Evolutionary conservation across 2,329 filamentous ascomycete species (phyloP).

Genomic region (Podosphaera leucotricha): DNA sequence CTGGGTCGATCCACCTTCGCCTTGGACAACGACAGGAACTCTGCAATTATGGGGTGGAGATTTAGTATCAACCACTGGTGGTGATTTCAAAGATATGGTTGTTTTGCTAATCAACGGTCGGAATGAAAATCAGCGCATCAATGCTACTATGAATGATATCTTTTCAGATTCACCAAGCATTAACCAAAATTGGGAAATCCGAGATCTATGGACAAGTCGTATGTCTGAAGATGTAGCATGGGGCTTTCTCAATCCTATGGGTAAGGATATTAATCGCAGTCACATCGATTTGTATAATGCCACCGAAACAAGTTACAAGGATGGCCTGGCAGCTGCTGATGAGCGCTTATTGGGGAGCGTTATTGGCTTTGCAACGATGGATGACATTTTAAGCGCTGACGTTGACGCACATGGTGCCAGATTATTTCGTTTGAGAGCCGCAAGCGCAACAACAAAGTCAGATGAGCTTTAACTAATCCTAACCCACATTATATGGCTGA

Average conservation of each 20-base stretch:
- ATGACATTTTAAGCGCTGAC: slow-evolving; percentile 21
- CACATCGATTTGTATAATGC: slow-evolving; percentile 21
- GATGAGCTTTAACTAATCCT: slow-evolving; percentile 19
- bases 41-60: slow-evolving; percentile 26
- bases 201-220: slow-evolving; percentile 31
- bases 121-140: slow-evolving; percentile 21
- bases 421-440: slow-evolving; percentile 23
- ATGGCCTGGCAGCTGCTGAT: slow-evolving; percentile 20
- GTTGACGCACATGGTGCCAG: slow-evolving; percentile 22
- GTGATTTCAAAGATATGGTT: slow-evolving; percentile 21
- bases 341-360: slow-evolving; percentile 24
- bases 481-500: not conserved
- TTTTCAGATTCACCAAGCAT: slow-evolving; percentile 24
- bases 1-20: slow-evolving; percentile 21
- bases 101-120: slow-evolving; percentile 26
- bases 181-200: slow-evolving; percentile 24
- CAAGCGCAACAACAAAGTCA: slow-evolving; percentile 17
- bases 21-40: slow-evolving; percentile 20
- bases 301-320: slow-evolving; percentile 23
- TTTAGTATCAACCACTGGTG: slow-evolving; percentile 19
- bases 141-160: slow-evolving; percentile 26
- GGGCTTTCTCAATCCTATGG: slow-evolving; percentile 19
- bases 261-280: slow-evolving; percentile 14
- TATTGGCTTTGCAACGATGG: slow-evolving; percentile 20
- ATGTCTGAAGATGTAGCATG: slow-evolving; percentile 23